These are phyloP conservation scores for Polygonum aviculare DNA, from an alignment of 148 eudicot genomes.

Conservation along the genomic window DNA sequence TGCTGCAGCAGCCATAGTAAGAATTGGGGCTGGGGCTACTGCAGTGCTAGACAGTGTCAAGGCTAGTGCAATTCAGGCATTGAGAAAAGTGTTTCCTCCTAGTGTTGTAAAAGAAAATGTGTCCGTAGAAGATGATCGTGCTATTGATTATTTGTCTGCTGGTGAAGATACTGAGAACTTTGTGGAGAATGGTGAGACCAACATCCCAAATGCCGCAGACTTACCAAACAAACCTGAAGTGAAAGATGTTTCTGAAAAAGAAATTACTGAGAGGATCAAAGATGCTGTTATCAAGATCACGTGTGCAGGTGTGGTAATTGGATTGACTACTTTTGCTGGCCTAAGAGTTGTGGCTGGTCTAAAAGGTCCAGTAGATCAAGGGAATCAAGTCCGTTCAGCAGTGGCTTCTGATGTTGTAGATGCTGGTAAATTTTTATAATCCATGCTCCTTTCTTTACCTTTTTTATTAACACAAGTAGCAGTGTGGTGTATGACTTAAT, in stretches of 20 bases:
- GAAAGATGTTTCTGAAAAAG: slow-evolving; percentile 42
- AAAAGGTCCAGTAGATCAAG: slow-evolving; percentile 29
- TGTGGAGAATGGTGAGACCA: slow-evolving; percentile 22
- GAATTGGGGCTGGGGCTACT: slow-evolving; percentile 87
- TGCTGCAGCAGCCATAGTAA: slow-evolving; percentile 93
- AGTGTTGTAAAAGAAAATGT: slow-evolving; percentile 35
- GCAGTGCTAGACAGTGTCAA: slow-evolving; percentile 88
- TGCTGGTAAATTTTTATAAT: slow-evolving; percentile 51
- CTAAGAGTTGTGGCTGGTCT: slow-evolving; percentile 43
- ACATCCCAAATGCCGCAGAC: slow-evolving; percentile 18
- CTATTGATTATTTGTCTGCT: slow-evolving; percentile 20
- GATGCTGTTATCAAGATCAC: slow-evolving; percentile 76
- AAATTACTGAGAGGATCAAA: slow-evolving; percentile 59
- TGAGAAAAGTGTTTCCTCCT: slow-evolving; percentile 78
- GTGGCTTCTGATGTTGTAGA: slow-evolving; percentile 65
- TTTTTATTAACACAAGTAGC: neutral
- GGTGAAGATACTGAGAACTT: slow-evolving; percentile 22
- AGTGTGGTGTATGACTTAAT: neutral
- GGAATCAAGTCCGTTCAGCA: slow-evolving; percentile 41
- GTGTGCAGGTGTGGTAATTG: slow-evolving; percentile 86
- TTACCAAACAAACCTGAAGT: slow-evolving; percentile 19
- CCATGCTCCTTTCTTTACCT: neutral
- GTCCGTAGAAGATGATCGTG: slow-evolving; percentile 32
- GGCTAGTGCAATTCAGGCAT: slow-evolving; percentile 66
- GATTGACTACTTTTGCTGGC: slow-evolving; percentile 61